Evolutionary conservation across 352 stramenopile species (phyloP).

Genomic region (Globisporangium spinosum): DNA sequence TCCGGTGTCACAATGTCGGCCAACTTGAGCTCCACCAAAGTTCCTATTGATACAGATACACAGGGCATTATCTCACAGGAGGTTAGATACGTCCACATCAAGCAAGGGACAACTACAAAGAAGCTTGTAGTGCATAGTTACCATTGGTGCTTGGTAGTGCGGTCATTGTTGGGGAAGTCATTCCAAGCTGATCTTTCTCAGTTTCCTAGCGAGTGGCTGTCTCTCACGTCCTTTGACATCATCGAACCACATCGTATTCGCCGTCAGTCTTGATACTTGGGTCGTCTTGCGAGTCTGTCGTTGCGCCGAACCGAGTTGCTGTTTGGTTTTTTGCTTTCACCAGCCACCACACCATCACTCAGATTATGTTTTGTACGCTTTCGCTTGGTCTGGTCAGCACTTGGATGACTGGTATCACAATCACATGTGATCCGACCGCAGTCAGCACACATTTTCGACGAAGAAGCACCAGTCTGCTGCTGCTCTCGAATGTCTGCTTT

Average conservation of each 20-base stretch:
- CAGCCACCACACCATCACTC: not conserved
- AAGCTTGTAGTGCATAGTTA: not conserved
- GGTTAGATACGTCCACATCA: no score
- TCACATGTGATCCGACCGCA: constrained; percentile 59
- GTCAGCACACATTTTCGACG: constrained; percentile 34
- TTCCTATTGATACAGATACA: not conserved
- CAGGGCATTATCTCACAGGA: no score
- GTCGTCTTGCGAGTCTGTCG: constrained; percentile 1
- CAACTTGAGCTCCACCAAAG: not conserved
- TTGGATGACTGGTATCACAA: constrained; percentile 16
- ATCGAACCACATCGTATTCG: not conserved
- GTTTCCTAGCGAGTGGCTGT: not conserved
- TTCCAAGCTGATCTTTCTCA: not conserved
- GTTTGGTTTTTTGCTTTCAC: not conserved
- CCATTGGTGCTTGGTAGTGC: not conserved
- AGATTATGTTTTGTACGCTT: not conserved
- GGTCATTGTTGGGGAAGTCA: not conserved
- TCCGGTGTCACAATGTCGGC: not conserved
- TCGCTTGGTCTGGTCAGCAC: not conserved
- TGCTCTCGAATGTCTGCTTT: constrained; percentile 59
- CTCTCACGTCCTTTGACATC: not conserved
- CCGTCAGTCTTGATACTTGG: not conserved
- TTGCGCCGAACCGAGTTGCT: not conserved
- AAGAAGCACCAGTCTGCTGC: constrained; percentile 21
- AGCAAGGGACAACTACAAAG: no score